A percentile compares a stretch with the other conserved stretches of the same genome.
Evolutionary conservation across 169 alveolate species (phyloP).

Genomic region (Cytauxzoon felis): DNA sequence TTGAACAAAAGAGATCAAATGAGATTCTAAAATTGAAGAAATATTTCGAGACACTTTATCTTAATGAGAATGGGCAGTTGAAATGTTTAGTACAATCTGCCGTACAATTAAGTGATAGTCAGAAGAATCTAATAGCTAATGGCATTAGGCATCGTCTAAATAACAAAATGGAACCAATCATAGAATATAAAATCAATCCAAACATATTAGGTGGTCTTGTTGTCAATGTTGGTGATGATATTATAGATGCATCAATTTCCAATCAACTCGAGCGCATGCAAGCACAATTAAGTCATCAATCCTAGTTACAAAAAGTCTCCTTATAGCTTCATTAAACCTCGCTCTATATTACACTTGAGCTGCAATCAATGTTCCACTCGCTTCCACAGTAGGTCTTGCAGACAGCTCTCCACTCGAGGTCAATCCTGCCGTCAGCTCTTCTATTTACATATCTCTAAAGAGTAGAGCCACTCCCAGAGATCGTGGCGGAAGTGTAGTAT

Average conservation of each 20-base stretch:
- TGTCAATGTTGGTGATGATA: conserved; percentile 53
- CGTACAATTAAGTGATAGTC: conserved; percentile 12
- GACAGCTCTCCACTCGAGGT: too few relatives aligned
- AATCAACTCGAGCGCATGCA: conserved; percentile 54
- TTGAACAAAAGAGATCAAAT: conserved; percentile 46
- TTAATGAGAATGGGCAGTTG: conserved; percentile 46
- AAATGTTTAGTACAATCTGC: conserved; percentile 54
- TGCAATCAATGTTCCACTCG: too few relatives aligned
- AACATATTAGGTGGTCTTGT: conserved; percentile 50
- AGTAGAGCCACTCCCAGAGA: too few relatives aligned
- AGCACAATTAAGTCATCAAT: conserved; percentile 35
- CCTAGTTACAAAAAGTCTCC: too few relatives aligned
- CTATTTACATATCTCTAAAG: too few relatives aligned
- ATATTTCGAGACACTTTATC: conserved; percentile 46
- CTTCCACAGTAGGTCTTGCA: too few relatives aligned
- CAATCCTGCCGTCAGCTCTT: too few relatives aligned
- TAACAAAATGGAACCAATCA: conserved; percentile 20
- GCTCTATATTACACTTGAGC: too few relatives aligned
- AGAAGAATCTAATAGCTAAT: conserved; percentile 14
- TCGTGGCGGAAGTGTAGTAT: too few relatives aligned
- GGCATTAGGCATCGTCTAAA: conserved; percentile 57
- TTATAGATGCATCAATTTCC: conserved; percentile 49
- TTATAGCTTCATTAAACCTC: too few relatives aligned
- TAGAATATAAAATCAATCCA: conserved; percentile 39
- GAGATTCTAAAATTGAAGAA: conserved; percentile 26